These are phyloP conservation scores for Aspergillus unguis DNA, from an alignment of 2,329 filamentous ascomycete genomes.

Conservation along the genomic window DNA sequence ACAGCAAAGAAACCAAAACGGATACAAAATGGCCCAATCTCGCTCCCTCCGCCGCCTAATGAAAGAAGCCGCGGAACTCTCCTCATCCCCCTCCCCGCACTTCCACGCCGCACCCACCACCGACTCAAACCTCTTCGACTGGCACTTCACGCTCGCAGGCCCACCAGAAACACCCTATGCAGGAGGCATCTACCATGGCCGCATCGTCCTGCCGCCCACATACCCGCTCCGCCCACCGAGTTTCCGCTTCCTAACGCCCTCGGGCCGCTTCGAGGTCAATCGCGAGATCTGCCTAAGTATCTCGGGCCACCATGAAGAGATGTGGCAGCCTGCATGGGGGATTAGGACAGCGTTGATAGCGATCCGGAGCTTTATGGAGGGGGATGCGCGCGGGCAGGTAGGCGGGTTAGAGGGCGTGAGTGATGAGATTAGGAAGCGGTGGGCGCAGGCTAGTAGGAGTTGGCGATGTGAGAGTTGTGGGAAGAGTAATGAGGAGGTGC, in stretches of 20 bases:
- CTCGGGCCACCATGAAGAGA: constrained; percentile 93
- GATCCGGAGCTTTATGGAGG: constrained; percentile 89
- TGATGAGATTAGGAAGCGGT: constrained; percentile 62
- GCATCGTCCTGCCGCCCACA: constrained; percentile 81
- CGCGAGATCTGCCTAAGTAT: constrained; percentile 95
- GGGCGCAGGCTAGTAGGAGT: constrained; percentile 63
- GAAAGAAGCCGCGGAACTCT: constrained; percentile 86
- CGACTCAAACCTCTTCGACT: constrained; percentile 91
- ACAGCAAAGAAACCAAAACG: too few species aligned
- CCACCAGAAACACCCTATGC: constrained; percentile 78
- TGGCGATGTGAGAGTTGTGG: constrained; percentile 71
- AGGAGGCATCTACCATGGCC: constrained; percentile 86
- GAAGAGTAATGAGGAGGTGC: constrained; percentile 63
- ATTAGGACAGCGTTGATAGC: constrained; percentile 80
- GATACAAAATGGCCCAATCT: constrained; percentile 20
- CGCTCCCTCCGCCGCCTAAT: constrained; percentile 47
- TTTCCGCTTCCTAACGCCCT: constrained; percentile 94
- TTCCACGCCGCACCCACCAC: constrained; percentile 76
- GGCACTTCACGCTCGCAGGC: constrained; percentile 96
- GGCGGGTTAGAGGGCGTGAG: constrained; percentile 74
- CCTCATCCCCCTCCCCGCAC: constrained; percentile 74
- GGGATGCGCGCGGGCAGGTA: constrained; percentile 79
- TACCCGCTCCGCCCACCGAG: constrained; percentile 90
- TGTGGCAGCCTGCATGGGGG: constrained; percentile 98
- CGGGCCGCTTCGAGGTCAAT: constrained; percentile 91